A percentile compares a stretch with the other conserved stretches of the same genome.
These are phyloP conservation scores for Sinapis alba DNA, from an alignment of 441 rosid species.

Conservation along the genomic window DNA sequence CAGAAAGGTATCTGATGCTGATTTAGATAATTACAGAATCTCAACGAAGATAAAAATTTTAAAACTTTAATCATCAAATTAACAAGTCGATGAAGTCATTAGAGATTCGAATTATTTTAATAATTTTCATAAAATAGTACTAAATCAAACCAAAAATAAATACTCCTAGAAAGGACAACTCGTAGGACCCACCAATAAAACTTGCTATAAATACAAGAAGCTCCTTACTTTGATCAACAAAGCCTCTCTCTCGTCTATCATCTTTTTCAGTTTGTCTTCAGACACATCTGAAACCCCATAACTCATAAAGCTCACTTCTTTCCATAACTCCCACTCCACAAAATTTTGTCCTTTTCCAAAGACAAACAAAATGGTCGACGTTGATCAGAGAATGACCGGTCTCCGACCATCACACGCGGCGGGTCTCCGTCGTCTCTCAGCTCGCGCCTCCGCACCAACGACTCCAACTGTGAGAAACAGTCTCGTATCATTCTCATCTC, in stretches of 20 bases:
- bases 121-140: constrained; percentile 3
- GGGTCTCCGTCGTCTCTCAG: constrained; percentile 93
- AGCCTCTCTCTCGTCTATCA: constrained; percentile 20
- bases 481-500: constrained; percentile 66
- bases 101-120: constrained; percentile 29
- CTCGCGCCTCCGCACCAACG: constrained; percentile 84
- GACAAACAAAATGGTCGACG: constrained; percentile 71
- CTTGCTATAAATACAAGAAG: constrained; percentile 37
- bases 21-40: constrained; percentile 10
- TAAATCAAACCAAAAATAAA: background rate
- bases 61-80: constrained; percentile 36
- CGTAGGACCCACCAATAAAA: constrained; percentile 33
- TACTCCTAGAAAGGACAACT: constrained; percentile 15
- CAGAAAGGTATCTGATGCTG: constrained; percentile 43
- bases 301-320: constrained; percentile 35
- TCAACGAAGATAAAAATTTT: constrained; percentile 5
- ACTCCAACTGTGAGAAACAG: constrained; percentile 59
- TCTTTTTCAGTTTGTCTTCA: constrained; percentile 35
- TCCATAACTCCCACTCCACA: background rate
- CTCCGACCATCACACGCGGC: constrained; percentile 91
- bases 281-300: constrained; percentile 42
- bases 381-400: constrained; percentile 92
- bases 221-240: constrained; percentile 21
- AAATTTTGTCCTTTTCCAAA: background rate
- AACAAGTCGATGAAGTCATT: constrained; percentile 34